Evolutionary conservation across 2,329 filamentous ascomycete species (phyloP).

Genomic region (Pseudogymnoascus sp.): DNA sequence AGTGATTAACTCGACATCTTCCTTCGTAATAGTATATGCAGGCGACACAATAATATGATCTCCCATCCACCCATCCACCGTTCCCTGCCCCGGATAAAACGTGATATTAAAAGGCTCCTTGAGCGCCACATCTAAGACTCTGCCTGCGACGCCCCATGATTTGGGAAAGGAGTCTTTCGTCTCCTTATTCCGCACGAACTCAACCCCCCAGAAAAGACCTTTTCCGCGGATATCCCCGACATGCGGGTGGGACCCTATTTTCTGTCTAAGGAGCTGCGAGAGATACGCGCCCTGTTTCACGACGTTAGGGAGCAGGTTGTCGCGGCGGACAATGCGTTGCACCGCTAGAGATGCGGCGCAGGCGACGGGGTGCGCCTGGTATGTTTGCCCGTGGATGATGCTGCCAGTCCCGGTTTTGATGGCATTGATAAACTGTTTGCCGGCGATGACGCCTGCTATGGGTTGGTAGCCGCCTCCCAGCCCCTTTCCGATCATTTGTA

Average conservation of each 20-base stretch:
- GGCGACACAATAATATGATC: slow-evolving; percentile 56
- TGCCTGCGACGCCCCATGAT: slow-evolving; percentile 36
- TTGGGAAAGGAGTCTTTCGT: slow-evolving; percentile 41
- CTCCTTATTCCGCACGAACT: slow-evolving; percentile 43
- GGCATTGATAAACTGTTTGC: slow-evolving; percentile 40
- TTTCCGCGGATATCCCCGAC: slow-evolving; percentile 54
- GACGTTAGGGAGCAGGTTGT: slow-evolving; percentile 52
- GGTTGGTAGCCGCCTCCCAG: slow-evolving; percentile 55
- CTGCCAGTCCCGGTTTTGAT: slow-evolving; percentile 16
- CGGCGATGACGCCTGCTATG: slow-evolving; percentile 51
- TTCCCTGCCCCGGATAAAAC: slow-evolving; percentile 51
- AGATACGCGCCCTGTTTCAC: slow-evolving; percentile 42
- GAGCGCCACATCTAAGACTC: slow-evolving; percentile 39
- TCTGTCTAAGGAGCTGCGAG: slow-evolving; percentile 34
- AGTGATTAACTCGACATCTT: slow-evolving; percentile 47
- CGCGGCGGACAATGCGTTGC: slow-evolving; percentile 47
- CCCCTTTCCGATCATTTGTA: slow-evolving; percentile 59
- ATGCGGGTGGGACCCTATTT: slow-evolving; percentile 36
- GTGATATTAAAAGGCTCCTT: slow-evolving; percentile 40
- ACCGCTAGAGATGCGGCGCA: slow-evolving; percentile 56
- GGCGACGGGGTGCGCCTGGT: slow-evolving; percentile 50
- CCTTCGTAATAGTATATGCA: slow-evolving; percentile 46
- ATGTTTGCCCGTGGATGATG: slow-evolving; percentile 41
- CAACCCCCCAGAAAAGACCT: slow-evolving; percentile 50
- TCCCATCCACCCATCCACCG: slow-evolving; percentile 44